Percentiles rank a stretch among this genome's conserved stretches.
Evolutionary conservation across 805 yeast genomes (phyloP).

Genomic region (Diddensiella transvaalensis): DNA sequence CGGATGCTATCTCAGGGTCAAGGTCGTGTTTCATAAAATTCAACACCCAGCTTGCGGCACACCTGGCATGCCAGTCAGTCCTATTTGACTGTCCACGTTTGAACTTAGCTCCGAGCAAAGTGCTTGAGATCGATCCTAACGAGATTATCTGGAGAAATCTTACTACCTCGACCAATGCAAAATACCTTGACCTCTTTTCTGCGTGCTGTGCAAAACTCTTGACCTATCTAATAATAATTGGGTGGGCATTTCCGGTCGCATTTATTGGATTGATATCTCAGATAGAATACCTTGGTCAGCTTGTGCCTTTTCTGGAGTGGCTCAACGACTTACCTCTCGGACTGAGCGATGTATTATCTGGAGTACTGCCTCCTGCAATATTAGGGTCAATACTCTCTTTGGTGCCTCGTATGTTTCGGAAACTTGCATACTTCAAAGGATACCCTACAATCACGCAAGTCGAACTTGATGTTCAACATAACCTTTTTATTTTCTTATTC

Average conservation of each 20-base stretch:
- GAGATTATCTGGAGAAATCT: slow-evolving; percentile 75
- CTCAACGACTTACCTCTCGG: slow-evolving; percentile 52
- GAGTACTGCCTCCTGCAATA: slow-evolving; percentile 64
- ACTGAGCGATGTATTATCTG: slow-evolving; percentile 51
- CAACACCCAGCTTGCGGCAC: slow-evolving; percentile 51
- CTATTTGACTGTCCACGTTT: not conserved
- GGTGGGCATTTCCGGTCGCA: slow-evolving; percentile 84
- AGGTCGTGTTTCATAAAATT: slow-evolving; percentile 57
- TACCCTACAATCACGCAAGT: slow-evolving; percentile 57
- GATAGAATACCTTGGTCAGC: slow-evolving; percentile 56
- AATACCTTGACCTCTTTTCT: slow-evolving; percentile 28
- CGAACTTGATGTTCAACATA: slow-evolving; percentile 68
- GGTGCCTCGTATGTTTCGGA: slow-evolving; percentile 56
- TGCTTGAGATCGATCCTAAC: slow-evolving; percentile 51
- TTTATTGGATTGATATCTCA: slow-evolving; percentile 74
- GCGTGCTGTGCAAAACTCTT: slow-evolving; percentile 41
- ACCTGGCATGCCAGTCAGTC: slow-evolving; percentile 44
- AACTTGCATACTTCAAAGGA: slow-evolving; percentile 53
- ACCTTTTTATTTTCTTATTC: slow-evolving; percentile 75
- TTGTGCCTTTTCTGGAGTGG: slow-evolving; percentile 60
- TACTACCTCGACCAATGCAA: slow-evolving; percentile 36
- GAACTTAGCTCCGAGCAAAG: not conserved
- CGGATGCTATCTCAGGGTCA: slow-evolving; percentile 15
- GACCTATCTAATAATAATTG: slow-evolving; percentile 49
- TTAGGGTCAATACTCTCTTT: slow-evolving; percentile 60